These are phyloP conservation scores for Cudoniella acicularis DNA, from an alignment of 495 filamentous ascomycete genomes.

Conservation along the genomic window DNA sequence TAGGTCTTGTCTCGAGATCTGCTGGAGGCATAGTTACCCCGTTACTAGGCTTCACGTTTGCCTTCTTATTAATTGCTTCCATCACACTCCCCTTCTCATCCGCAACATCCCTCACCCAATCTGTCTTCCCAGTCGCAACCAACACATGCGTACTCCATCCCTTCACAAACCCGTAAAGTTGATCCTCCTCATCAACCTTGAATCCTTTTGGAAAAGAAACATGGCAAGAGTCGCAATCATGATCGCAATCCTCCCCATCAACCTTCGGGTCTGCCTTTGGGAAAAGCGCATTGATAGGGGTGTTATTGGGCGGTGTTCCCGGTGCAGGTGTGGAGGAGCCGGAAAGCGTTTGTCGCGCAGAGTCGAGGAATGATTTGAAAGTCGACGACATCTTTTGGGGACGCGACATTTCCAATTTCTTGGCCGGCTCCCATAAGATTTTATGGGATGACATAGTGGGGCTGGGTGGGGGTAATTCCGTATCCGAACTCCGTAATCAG, in stretches of 20 bases:
- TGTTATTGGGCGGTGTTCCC: conserved; percentile 14
- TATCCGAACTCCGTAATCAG: conserved; percentile 14
- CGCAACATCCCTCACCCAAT: conserved; percentile 88
- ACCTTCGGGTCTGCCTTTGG: conserved; percentile 59
- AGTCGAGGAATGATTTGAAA: conserved; percentile 20
- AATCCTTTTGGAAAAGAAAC: conserved; percentile 67
- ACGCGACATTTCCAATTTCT: background rate
- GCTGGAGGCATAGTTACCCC: conserved; percentile 56
- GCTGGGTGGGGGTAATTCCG: background rate
- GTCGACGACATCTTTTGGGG: conserved; percentile 15
- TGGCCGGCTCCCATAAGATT: background rate
- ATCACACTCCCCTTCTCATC: conserved; percentile 94
- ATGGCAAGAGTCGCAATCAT: conserved; percentile 83
- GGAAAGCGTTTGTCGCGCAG: conserved; percentile 17
- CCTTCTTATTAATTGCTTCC: conserved; percentile 71
- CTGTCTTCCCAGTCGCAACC: conserved; percentile 90
- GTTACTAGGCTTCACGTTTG: conserved; percentile 60
- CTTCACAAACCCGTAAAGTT: conserved; percentile 83
- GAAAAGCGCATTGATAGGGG: conserved; percentile 46
- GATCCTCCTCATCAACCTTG: conserved; percentile 71
- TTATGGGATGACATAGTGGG: conserved; percentile 6
- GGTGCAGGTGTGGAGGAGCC: conserved; percentile 17
- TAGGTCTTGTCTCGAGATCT: background rate
- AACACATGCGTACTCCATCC: conserved; percentile 87
- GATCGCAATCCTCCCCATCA: conserved; percentile 88